A percentile compares a stretch with the other conserved stretches of the same genome.
Evolutionary conservation across 495 filamentous ascomycete species (phyloP).

Genomic region (Penicillium herquei): DNA sequence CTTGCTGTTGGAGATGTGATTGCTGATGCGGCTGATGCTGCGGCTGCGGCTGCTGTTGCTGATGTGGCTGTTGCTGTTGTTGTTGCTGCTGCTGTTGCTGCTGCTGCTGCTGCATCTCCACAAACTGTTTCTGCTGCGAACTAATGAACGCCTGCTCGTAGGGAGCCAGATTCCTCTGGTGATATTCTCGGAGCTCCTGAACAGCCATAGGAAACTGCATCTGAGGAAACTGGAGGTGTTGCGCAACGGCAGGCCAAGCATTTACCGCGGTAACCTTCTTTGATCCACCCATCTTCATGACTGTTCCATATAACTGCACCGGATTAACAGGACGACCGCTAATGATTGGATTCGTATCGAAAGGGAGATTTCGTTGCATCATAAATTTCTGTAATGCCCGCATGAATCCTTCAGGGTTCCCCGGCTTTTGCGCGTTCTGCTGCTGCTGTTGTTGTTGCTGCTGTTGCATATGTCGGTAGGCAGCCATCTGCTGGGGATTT

Average conservation of each 20-base stretch:
- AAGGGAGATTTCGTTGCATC: slow-evolving; percentile 60
- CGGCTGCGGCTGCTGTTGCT: slow-evolving; percentile 23
- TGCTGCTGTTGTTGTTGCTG: slow-evolving; percentile 31
- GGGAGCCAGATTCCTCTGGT: slow-evolving; percentile 66
- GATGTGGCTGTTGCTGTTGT: slow-evolving; percentile 42
- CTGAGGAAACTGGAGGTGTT: slow-evolving; percentile 61
- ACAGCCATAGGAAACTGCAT: slow-evolving; percentile 63
- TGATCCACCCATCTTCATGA: slow-evolving; percentile 77
- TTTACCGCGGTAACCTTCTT: slow-evolving; percentile 65
- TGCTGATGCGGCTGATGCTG: slow-evolving; percentile 40
- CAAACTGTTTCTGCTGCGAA: slow-evolving; percentile 56
- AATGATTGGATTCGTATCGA: slow-evolving; percentile 69
- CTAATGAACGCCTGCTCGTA: slow-evolving; percentile 74
- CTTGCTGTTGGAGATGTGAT: slow-evolving; percentile 29
- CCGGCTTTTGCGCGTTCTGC: slow-evolving; percentile 59
- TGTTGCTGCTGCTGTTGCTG: slow-evolving; percentile 41
- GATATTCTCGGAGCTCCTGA: slow-evolving; percentile 67
- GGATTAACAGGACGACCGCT: slow-evolving; percentile 68
- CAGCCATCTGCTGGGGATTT: slow-evolving; percentile 49
- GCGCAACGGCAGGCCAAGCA: slow-evolving; percentile 70
- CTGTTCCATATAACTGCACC: slow-evolving; percentile 69
- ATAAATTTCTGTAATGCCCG: slow-evolving; percentile 72
- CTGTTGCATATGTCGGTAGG: slow-evolving; percentile 59
- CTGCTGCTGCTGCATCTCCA: slow-evolving; percentile 53
- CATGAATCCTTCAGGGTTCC: slow-evolving; percentile 69